These are phyloP conservation scores for Ascodesmis nigricans DNA, from an alignment of 495 filamentous ascomycete genomes.

Conservation along the genomic window DNA sequence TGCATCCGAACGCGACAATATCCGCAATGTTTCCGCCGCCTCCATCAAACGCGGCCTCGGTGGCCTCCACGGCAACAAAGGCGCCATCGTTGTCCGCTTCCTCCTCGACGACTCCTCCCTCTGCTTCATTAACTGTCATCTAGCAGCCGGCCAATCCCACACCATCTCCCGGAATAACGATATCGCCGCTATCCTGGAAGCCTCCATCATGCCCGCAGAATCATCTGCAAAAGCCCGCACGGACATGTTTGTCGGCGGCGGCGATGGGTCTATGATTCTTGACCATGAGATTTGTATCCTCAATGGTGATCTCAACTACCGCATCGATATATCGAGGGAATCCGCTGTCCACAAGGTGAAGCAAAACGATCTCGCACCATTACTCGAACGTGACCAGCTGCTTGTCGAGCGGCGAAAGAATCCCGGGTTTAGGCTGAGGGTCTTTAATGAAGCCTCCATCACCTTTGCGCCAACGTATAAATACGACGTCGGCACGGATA, in stretches of 20 bases:
- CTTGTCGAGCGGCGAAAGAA: slow-evolving; percentile 69
- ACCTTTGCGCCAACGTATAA: slow-evolving; percentile 93
- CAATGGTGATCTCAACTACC: slow-evolving; percentile 94
- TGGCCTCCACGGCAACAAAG: slow-evolving; percentile 87
- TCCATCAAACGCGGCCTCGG: slow-evolving; percentile 92
- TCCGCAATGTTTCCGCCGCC: slow-evolving; percentile 51
- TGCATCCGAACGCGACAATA: slow-evolving; percentile 45
- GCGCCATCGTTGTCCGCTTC: slow-evolving; percentile 78
- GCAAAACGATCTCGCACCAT: slow-evolving; percentile 56
- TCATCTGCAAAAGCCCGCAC: slow-evolving; percentile 34
- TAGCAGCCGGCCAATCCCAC: slow-evolving; percentile 79
- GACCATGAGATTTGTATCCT: slow-evolving; percentile 92
- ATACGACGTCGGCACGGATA: slow-evolving; percentile 86
- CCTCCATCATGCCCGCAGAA: slow-evolving; percentile 45
- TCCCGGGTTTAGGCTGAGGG: slow-evolving; percentile 64
- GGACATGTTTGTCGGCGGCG: slow-evolving; percentile 67
- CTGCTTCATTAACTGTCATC: slow-evolving; percentile 93
- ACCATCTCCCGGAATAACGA: slow-evolving; percentile 85
- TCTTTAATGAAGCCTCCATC: slow-evolving; percentile 70
- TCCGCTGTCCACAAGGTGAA: slow-evolving; percentile 68
- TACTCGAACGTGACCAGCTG: slow-evolving; percentile 88
- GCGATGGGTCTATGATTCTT: slow-evolving; percentile 86
- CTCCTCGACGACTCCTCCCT: slow-evolving; percentile 76
- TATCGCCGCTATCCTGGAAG: slow-evolving; percentile 71
- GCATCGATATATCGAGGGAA: slow-evolving; percentile 87